Evolutionary conservation across 106 monocot species (phyloP), one percentile per base, ranked within the genome.

Genomic region (Dendrobium officinale): DNA sequence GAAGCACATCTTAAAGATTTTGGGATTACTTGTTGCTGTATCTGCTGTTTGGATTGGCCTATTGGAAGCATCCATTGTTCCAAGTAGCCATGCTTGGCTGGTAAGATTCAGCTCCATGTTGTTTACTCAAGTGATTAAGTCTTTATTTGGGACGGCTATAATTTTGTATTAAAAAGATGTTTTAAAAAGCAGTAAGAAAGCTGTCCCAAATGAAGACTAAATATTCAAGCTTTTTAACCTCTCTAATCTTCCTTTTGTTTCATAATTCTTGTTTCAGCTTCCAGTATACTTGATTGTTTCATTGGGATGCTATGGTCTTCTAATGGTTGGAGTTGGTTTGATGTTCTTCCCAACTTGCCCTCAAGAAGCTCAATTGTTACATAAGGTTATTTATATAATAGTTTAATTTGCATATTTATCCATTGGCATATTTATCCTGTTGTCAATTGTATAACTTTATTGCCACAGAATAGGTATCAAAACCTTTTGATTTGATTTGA

Each of bases 321-420:
- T 99, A 40, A 90, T 99, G 98, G 98, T 99, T 81, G 95, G 98
- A 78, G 75, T 91, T 86, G 98, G 98, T 55, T 88, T 95, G 81
- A 99, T 95, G 86, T 54, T 87, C 44, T 99, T 99, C 73, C 98
- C 95, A 66, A 99, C 91, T 42, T 99, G 98, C 78, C 98, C 95
- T 82, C 84, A 91, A 55, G 95, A 99, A 93, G 92, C 95, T 80
- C 75, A 84, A 1, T 83, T 99, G 18, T 81, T 95, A 41, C 92
- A 93, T 82, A 91, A 95, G 95, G 98, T 95, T 66, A 24, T 26
- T 26, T 26, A 26, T 26, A 66, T 66, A 22, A 51, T 66, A 26
- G 9, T 66, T 66, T 66, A n/a, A 0, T 26, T 26, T 9, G 1
- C 22, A 66, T 6, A 5, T 26, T 26, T 24, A 24, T 66, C 4